Conservation (phyloP, 306 rosid genomes). For the Morella rubra region DNA sequence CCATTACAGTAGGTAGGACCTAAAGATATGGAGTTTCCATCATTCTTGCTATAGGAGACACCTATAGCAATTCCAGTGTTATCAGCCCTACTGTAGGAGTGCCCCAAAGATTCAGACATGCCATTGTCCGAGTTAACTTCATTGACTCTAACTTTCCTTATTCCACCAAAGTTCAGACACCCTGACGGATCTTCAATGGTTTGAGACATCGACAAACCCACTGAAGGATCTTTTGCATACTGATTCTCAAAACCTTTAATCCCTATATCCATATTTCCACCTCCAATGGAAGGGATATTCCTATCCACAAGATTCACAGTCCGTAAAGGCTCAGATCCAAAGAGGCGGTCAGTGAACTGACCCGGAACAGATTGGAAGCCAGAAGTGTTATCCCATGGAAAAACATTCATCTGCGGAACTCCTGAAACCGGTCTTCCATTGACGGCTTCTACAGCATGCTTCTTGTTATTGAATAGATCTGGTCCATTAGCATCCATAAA, state of each 20-base stretch:
- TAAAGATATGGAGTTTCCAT: constrained; percentile 45
- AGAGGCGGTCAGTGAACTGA: constrained; percentile 65
- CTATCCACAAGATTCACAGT: constrained; percentile 66
- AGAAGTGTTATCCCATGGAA: constrained; percentile 69
- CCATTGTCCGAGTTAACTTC: constrained; percentile 73
- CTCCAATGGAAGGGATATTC: constrained; percentile 50
- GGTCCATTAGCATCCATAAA: constrained; percentile 64
- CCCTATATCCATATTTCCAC: constrained; percentile 58
- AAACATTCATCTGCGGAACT: constrained; percentile 52
- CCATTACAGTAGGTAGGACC: constrained; percentile 51
- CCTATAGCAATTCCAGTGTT: constrained; percentile 48
- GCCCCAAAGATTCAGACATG: constrained; percentile 54
- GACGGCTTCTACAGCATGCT: constrained; percentile 72
- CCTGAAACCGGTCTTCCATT: constrained; percentile 60
- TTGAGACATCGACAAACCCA: constrained; percentile 72
- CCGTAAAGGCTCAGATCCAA: constrained; percentile 65
- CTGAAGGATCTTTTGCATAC: constrained; percentile 56
- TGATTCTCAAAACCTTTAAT: constrained; percentile 66
- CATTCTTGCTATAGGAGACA: constrained; percentile 50
- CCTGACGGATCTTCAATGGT: constrained; percentile 63
- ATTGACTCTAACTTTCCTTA: constrained; percentile 90
- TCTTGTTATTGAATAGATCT: constrained; percentile 60
- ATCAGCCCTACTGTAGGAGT: constrained; percentile 53
- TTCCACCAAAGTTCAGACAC: constrained; percentile 69
- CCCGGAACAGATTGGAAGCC: constrained; percentile 80